Percentiles rank a stretch among this genome's conserved stretches.
phyloP scores from a whole-genome alignment of 306 rosid genomes.

The Acmispon strigosus region DNA sequence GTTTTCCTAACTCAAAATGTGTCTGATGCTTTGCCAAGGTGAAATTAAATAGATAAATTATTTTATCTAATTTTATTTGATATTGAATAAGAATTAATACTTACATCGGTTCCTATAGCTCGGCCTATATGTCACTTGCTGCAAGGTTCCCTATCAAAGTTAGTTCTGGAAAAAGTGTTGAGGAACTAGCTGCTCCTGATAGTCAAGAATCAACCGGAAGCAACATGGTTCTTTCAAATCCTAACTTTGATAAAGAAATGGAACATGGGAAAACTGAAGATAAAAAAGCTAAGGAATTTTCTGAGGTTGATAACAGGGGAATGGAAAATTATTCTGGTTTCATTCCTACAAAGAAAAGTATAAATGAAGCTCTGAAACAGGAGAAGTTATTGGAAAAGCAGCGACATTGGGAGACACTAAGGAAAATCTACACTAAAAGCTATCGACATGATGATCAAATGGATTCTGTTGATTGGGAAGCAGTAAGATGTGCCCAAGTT shows the following conservation, averaged over 20 bases:
- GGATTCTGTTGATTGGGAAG: slow-evolving; percentile 65
- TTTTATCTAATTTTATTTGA: not conserved
- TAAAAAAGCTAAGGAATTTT: too few relatives aligned
- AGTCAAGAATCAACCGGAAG: too few relatives aligned
- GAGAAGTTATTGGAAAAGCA: not conserved
- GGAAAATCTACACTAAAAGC: not conserved
- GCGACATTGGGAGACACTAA: slow-evolving; percentile 40
- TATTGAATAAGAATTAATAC: not conserved
- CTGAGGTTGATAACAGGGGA: too few relatives aligned
- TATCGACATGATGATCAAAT: slow-evolving; percentile 7
- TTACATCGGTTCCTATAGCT: slow-evolving; percentile 26
- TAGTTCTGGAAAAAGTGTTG: not conserved
- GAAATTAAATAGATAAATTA: not conserved
- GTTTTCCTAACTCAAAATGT: slow-evolving; percentile 29
- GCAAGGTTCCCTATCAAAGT: slow-evolving; percentile 37
- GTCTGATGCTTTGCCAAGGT: slow-evolving; percentile 25
- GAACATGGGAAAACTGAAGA: too few relatives aligned
- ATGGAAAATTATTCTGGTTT: too few relatives aligned
- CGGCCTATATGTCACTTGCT: slow-evolving; percentile 62
- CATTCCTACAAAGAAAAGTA: not conserved
- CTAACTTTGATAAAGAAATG: too few relatives aligned
- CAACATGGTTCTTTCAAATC: too few relatives aligned
- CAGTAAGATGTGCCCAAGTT: slow-evolving; percentile 35
- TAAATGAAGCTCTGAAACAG: not conserved
- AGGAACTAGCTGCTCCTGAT: not conserved